Percentiles rank a stretch among this genome's conserved stretches.
These are phyloP conservation scores for Lomentospora prolificans DNA, from an alignment of 2,329 filamentous ascomycete genomes.

Conservation along the genomic window DNA sequence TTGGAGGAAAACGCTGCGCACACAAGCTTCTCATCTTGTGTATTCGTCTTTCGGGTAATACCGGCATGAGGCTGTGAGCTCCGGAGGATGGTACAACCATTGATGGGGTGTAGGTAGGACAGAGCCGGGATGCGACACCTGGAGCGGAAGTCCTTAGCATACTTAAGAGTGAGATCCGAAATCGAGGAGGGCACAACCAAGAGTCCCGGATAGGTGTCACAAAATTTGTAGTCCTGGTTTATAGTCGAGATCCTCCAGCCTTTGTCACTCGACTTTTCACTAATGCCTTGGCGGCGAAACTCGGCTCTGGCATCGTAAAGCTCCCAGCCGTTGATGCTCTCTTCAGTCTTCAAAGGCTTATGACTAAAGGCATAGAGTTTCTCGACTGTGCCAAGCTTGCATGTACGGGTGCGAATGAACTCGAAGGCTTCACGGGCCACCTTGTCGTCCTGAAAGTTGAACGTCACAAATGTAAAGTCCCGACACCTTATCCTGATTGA, in stretches of 20 bases:
- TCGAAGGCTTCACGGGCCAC: slow-evolving; percentile 80
- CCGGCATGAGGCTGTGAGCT: slow-evolving; percentile 89
- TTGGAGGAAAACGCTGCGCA: slow-evolving; percentile 83
- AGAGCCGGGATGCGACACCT: slow-evolving; percentile 79
- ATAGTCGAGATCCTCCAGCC: slow-evolving; percentile 87
- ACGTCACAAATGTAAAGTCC: slow-evolving; percentile 88
- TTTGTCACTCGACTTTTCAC: slow-evolving; percentile 63
- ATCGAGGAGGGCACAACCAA: slow-evolving; percentile 80
- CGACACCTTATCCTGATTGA: slow-evolving; percentile 82
- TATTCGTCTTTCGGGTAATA: slow-evolving; percentile 76
- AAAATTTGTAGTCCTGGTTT: slow-evolving; percentile 84
- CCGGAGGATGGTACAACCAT: slow-evolving; percentile 92
- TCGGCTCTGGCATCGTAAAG: slow-evolving; percentile 80
- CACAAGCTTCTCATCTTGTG: slow-evolving; percentile 91
- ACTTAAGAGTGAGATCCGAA: slow-evolving; percentile 94
- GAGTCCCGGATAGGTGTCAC: slow-evolving; percentile 80
- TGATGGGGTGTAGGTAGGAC: slow-evolving; percentile 91
- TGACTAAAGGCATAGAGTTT: slow-evolving; percentile 89
- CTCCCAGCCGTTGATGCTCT: slow-evolving; percentile 67
- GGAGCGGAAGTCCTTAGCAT: slow-evolving; percentile 82
- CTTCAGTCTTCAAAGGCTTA: slow-evolving; percentile 63
- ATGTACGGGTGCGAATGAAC: slow-evolving; percentile 70
- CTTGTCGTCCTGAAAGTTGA: slow-evolving; percentile 70
- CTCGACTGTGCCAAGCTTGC: slow-evolving; percentile 72
- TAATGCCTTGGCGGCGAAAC: slow-evolving; percentile 79